These are phyloP conservation scores for Colletotrichum sp. DNA, from an alignment of 2,329 filamentous ascomycete species.

Conservation along the genomic window DNA sequence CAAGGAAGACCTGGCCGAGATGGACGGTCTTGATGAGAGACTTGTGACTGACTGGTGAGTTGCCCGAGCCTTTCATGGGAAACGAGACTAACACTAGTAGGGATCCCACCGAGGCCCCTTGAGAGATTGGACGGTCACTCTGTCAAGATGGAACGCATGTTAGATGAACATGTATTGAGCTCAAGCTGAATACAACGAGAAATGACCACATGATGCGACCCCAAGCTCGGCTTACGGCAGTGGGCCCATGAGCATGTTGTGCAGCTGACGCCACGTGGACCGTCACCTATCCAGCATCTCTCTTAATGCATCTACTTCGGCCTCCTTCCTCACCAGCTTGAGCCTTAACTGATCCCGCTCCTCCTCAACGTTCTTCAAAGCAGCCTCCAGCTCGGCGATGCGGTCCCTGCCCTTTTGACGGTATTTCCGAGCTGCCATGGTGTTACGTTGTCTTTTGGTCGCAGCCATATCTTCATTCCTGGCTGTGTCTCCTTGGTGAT, in stretches of 20 bases:
- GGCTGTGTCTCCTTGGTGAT: not conserved
- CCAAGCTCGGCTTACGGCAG: not conserved
- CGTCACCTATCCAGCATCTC: not conserved
- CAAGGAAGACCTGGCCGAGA: slow-evolving; percentile 62
- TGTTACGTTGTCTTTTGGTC: slow-evolving; percentile 65
- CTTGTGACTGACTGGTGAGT: slow-evolving; percentile 72
- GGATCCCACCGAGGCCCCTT: slow-evolving; percentile 35
- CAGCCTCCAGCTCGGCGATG: slow-evolving; percentile 58
- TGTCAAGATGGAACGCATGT: not conserved
- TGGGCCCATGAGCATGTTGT: not conserved
- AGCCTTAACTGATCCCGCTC: slow-evolving; percentile 64
- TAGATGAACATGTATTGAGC: not conserved
- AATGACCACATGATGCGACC: not conserved
- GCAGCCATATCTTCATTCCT: not conserved
- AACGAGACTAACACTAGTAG: slow-evolving; percentile 5
- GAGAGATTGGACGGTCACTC: not conserved
- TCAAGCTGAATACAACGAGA: not conserved
- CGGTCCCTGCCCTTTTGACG: slow-evolving; percentile 69
- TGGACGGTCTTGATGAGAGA: slow-evolving; percentile 74
- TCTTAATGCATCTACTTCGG: slow-evolving; percentile 60
- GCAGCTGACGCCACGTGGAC: not conserved
- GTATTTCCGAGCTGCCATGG: slow-evolving; percentile 66
- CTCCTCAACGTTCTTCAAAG: slow-evolving; percentile 54
- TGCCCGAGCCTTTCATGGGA: not conserved
- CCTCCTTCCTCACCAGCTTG: slow-evolving; percentile 61